Evolutionary conservation across 2,329 filamentous ascomycete genomes (phyloP).

Genomic region (Beauveria bassiana): DNA sequence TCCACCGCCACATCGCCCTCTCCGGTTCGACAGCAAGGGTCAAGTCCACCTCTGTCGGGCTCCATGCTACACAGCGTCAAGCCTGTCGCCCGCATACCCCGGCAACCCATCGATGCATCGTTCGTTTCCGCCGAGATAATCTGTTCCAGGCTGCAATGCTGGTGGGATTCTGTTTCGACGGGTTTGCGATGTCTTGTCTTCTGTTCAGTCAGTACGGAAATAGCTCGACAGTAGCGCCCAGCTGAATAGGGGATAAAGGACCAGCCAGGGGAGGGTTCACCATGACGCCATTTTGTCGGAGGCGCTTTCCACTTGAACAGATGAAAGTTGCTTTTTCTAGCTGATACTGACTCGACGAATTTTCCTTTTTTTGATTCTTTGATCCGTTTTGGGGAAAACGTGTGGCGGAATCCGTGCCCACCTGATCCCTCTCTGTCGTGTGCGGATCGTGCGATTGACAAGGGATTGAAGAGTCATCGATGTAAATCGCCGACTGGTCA

Average conservation of each 20-base stretch:
- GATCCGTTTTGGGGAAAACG: background rate
- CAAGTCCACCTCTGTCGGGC: background rate
- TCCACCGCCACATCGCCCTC: background rate
- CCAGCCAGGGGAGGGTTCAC: background rate
- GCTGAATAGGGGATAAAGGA: background rate
- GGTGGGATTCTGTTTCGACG: background rate
- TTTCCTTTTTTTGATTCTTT: background rate
- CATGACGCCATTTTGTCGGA: background rate
- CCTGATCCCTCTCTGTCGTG: too few species aligned
- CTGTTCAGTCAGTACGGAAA: background rate
- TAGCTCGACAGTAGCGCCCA: background rate
- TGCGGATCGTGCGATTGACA: background rate
- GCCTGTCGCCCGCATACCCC: background rate
- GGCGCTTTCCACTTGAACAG: background rate
- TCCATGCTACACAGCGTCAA: background rate
- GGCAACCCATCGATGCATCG: background rate
- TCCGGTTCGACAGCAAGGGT: background rate
- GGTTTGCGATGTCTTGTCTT: background rate
- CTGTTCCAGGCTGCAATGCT: background rate
- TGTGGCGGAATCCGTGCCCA: background rate
- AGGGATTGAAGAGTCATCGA: background rate
- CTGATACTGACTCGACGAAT: background rate
- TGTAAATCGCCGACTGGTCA: background rate
- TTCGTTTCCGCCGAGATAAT: background rate
- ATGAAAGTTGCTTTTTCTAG: background rate